Evolutionary conservation across 768 basidiomycete species (phyloP), one percentile per base, ranked within the genome.

Genomic region (Harrya chromipes): DNA sequence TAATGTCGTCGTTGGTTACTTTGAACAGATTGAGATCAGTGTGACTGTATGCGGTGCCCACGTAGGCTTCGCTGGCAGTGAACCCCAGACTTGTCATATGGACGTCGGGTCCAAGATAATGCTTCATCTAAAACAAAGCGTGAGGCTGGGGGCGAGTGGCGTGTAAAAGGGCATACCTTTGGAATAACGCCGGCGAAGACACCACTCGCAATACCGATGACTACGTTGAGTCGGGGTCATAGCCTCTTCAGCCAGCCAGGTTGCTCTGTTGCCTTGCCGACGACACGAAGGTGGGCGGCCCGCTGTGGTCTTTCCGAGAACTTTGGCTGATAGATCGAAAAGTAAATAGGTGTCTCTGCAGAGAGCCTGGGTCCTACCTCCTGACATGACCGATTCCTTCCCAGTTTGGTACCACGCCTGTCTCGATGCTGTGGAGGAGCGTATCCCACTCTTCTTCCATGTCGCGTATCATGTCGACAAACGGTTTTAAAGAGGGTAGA

Each of bases 391-490:
- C 37, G 16, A 39, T 52, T 37, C 61, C 57, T 38, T 64, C 53
- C 47, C 47, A 49, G 16, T 63, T 39, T 1, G 58, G 63, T 6
- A 65, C 16, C 16, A 27, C 27, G 4, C 60, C 57, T 0, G 46
- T 61, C 40, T 54, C 50, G 9, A 65, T 27, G 43, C 39, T 33
- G 12, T 45, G 10, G 12, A 65, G 29, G 24, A 57, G 49, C 5
- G 16, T 35, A 21, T 61, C 48, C 63, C 57, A 57, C 27, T 56
- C 59, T n/a, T 61, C 46, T 17, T 59, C 62, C 42, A 62, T 52
- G 40, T 46, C 45, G 13, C 54, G 43, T n/a, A 54, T 45, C 51
- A 64, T 55, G 24, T 65, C 63, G 1, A 65, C 6, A 13, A 63
- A 59, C 40, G 23, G 49, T 59, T 9, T 45, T 49, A 39, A 53